phyloP scores from a whole-genome alignment of 139 green algal genomes.

The Picochlorum sp. region DNA sequence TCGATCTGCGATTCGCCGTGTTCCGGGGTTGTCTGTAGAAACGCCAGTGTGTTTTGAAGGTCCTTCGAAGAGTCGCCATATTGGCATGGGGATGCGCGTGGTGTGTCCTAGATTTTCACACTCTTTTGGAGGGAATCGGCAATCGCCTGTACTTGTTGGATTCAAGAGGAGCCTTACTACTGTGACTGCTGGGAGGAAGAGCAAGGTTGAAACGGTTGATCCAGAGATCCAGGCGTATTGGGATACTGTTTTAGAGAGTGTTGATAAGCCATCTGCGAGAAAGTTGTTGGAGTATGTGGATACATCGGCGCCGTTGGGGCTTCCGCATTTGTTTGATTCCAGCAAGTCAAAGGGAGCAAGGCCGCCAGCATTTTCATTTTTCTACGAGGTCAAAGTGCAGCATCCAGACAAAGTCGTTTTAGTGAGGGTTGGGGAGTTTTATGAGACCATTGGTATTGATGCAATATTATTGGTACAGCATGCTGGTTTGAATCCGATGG shows the following conservation, averaged over 20 bases:
- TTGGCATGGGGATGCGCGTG: too few relatives aligned
- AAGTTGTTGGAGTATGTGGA: conserved; percentile 28
- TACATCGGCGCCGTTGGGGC: conserved; percentile 9
- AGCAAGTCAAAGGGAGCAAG: not conserved
- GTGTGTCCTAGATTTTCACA: too few relatives aligned
- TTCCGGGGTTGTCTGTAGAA: too few relatives aligned
- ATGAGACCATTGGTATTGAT: conserved; percentile 75
- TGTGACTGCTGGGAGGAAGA: too few relatives aligned
- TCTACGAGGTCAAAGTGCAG: conserved; percentile 19
- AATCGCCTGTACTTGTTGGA: too few relatives aligned
- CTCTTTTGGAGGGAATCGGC: too few relatives aligned
- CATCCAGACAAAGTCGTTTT: conserved; percentile 41
- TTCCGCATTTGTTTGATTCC: not conserved
- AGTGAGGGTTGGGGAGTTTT: conserved; percentile 74
- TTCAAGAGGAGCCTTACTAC: too few relatives aligned
- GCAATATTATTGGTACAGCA: conserved; percentile 76
- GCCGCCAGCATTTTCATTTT: conserved; percentile 23
- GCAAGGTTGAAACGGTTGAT: not conserved
- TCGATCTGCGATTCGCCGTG: too few relatives aligned
- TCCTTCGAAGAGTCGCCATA: too few relatives aligned
- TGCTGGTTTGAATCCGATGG: conserved; percentile 74
- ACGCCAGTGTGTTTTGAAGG: too few relatives aligned
- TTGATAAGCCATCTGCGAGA: conserved; percentile 33
- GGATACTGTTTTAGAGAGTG: conserved; percentile 25
- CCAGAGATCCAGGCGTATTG: conserved; percentile 40